These are phyloP conservation scores for Rhamnella rubrinervis DNA, from an alignment of 331 rosid species.

Conservation along the genomic window DNA sequence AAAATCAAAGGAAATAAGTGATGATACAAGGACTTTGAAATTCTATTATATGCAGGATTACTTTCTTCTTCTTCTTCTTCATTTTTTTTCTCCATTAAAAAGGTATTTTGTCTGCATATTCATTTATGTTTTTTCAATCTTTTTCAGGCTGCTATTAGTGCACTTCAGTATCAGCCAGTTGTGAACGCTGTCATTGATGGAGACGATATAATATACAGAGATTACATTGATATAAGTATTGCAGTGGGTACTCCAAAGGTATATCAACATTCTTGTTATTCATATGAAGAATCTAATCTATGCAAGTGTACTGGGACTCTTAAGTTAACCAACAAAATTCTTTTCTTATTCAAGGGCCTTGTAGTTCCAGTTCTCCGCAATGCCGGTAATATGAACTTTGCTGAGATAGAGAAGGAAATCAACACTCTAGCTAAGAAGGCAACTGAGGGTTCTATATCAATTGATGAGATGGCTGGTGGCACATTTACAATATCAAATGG, in stretches of 20 bases:
- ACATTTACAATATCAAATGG: slow-evolving; percentile 64
- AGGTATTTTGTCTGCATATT: not conserved
- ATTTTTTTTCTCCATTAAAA: not conserved
- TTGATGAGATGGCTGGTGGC: slow-evolving; percentile 68
- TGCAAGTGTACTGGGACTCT: not conserved
- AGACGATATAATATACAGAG: slow-evolving; percentile 63
- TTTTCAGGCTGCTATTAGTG: slow-evolving; percentile 61
- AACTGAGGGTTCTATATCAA: slow-evolving; percentile 49
- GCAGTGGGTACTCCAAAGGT: slow-evolving; percentile 68
- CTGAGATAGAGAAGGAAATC: slow-evolving; percentile 51
- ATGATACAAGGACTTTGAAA: not conserved
- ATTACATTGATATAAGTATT: slow-evolving; percentile 60
- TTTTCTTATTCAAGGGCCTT: slow-evolving; percentile 41
- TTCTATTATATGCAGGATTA: not conserved
- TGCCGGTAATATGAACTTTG: slow-evolving; percentile 49
- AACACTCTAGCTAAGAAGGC: slow-evolving; percentile 60
- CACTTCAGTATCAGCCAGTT: slow-evolving; percentile 51
- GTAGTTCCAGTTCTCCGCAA: slow-evolving; percentile 58
- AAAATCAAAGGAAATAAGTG: not conserved
- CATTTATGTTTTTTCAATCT: not conserved
- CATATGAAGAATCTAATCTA: not conserved
- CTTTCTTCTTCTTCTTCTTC: too few species aligned
- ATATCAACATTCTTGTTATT: not conserved
- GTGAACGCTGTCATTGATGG: slow-evolving; percentile 69
- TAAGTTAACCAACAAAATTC: too few species aligned